phyloP scores from a whole-genome alignment of 1,139 yeast species.

The Yamadazyma mexicana region DNA sequence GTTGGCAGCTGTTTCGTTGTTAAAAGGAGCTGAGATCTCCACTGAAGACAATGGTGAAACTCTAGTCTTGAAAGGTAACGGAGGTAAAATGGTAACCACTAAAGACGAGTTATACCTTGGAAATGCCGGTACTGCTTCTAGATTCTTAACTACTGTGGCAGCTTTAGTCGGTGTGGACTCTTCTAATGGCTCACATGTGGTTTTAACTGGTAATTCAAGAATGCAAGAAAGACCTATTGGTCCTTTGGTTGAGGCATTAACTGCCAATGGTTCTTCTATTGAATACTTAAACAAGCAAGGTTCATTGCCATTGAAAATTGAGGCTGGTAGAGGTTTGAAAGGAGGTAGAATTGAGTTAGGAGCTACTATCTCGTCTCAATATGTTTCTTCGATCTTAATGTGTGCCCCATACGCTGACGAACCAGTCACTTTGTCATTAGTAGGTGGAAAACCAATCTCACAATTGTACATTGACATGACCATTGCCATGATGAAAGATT shows the following conservation, averaged over 20 bases:
- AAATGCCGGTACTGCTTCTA: slow-evolving; percentile 97
- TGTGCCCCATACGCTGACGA: slow-evolving; percentile 94
- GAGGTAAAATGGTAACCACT: slow-evolving; percentile 69
- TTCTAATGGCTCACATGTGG: slow-evolving; percentile 41
- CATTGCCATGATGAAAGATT: slow-evolving; percentile 87
- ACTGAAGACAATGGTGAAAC: slow-evolving; percentile 89
- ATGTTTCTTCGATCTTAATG: slow-evolving; percentile 94
- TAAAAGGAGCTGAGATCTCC: slow-evolving; percentile 79
- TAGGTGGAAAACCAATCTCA: slow-evolving; percentile 96
- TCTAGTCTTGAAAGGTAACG: slow-evolving; percentile 81
- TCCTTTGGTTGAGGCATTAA: slow-evolving; percentile 89
- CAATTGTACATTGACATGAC: slow-evolving; percentile 97
- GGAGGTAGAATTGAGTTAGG: slow-evolving; percentile 95
- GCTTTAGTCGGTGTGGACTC: slow-evolving; percentile 58
- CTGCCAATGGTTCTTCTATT: slow-evolving; percentile 73
- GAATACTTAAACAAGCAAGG: slow-evolving; percentile 73
- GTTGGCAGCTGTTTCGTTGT: slow-evolving; percentile 79
- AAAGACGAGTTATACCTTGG: slow-evolving; percentile 77
- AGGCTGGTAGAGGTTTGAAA: slow-evolving; percentile 67
- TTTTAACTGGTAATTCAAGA: slow-evolving; percentile 90
- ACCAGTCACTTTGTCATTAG: slow-evolving; percentile 84
- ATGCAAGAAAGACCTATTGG: slow-evolving; percentile 99
- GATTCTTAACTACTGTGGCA: slow-evolving; percentile 91
- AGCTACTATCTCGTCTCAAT: slow-evolving; percentile 96
- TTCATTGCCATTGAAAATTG: slow-evolving; percentile 79